Evolutionary conservation across 768 basidiomycete species (phyloP), one percentile per base, ranked within the genome.

Genomic region (Lactarius pseudohatsudake): DNA sequence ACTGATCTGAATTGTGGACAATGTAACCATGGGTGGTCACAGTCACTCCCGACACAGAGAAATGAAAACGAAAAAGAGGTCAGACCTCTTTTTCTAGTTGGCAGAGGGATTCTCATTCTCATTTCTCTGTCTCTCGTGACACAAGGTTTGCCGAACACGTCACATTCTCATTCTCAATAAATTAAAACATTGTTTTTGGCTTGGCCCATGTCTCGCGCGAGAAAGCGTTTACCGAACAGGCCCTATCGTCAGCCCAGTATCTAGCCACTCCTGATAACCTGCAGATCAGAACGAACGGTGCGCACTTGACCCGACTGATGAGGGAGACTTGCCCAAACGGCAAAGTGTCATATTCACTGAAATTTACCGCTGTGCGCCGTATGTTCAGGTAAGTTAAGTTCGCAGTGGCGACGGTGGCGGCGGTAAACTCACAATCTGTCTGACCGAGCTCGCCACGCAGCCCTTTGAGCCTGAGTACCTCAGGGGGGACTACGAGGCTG

Each of bases 261-360:
- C 34, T 13, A 41, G 5, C 30, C 55, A 47, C 36, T 9, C 28
- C 20, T 9, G 0, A 18, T 15, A 22, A 0, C 8, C n/a, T 57
- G 36, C 18, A 56, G 34, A 30, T 30, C 30, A 30, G 30, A 30
- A 30, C 4, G 30, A 30, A 30, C 11, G 28, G 11, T 16, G 79
- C 87, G 70, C 64, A 92, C 91, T 90, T 94, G 64, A 94, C 81
- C 13, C 92, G 80, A 2, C 89, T 90, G 62, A 92, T 90, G 41
- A 94, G 80, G 63, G 82, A 83, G 26, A 92, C 92, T 61, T 83
- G 78, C 3, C 92, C 92, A 0, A 86, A 86, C 0, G 87, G 85
- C 71, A 88, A 84, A 26, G 78, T 78, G 68, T 87, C 85, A 71
- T 91, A 94, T 71, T 93, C 92, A 1, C 82, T 72, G 70, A 89